Base-by-base conservation (phyloP, 257 asterid species). In the Solanum habrochaites region DNA sequence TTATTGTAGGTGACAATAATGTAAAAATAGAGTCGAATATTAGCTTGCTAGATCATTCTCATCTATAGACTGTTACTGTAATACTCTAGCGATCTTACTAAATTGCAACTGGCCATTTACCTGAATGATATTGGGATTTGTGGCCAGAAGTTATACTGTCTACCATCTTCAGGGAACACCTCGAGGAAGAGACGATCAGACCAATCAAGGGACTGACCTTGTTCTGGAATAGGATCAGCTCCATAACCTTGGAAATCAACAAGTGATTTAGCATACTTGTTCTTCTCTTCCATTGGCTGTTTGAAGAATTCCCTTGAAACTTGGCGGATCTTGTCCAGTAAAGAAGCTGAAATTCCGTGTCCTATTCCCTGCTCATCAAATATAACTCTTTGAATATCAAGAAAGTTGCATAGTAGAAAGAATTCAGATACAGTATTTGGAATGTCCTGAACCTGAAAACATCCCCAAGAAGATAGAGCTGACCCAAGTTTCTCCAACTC, bases 181-280 rank as follows among this genome's bases (percentile, higher is more conserved):
- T 13, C 84, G n/a, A 92, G 92, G 72, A 90, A 89, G 83, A 92
- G 83, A 13, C 94, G 92, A 62, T 93, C 96, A 9, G 94, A 93
- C 96, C 96, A 93, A 88, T 93, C 93, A 78, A 93, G 92, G 13
- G 92, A 87, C 62, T 92, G 94, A 12, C 93, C 95, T 83, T 92
- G 87, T 87, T 92, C 94, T 1, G 95, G 95, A 35, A 87, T 92
- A 3, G 95, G 96, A 81, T 93, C 96, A 75, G 92, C 96, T 86
- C 94, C 96, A 83, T 93, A 93, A 20, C 96, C 96, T 87, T 93
- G 88, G 42, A 92, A 89, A 1, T 93, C 94, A 4, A 78, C 43
- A 66, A 93, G 88, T 35, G 88, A 52, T 90, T 93, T 93, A 31
- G 91, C 93, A 71, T 90, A 91, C 80, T 85, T 91, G 43, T 87